These are phyloP conservation scores for Drosera capensis DNA, from an alignment of 148 eudicot species.

Conservation along the genomic window DNA sequence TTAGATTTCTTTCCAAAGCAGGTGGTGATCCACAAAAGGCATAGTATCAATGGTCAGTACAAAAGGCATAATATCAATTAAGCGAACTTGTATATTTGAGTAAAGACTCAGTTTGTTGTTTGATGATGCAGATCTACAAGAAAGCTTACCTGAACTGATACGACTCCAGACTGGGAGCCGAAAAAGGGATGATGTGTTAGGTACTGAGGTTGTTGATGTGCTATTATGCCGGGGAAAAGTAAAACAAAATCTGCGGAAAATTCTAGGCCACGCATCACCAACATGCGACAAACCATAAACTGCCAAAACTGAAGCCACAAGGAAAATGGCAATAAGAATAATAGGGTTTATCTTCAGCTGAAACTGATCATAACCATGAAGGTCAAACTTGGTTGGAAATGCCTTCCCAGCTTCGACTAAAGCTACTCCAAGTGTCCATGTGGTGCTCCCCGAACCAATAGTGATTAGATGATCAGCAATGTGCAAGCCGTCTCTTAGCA, in stretches of 20 bases:
- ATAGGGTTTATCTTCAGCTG: constrained; percentile 58
- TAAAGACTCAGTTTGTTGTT: too few species aligned
- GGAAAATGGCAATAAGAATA: constrained; percentile 38
- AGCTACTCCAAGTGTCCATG: constrained; percentile 97
- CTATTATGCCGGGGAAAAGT: constrained; percentile 60
- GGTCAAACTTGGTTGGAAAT: constrained; percentile 29
- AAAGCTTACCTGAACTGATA: constrained; percentile 50
- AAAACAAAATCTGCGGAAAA: constrained; percentile 41
- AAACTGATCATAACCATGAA: constrained; percentile 36
- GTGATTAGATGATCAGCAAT: constrained; percentile 55
- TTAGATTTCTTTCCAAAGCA: too few species aligned
- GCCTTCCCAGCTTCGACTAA: constrained; percentile 88
- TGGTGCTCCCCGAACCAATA: constrained; percentile 89
- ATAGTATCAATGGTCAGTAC: too few species aligned
- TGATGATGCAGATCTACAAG: background rate
- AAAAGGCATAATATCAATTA: too few species aligned
- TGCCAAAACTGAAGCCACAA: constrained; percentile 37
- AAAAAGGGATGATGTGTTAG: constrained; percentile 55
- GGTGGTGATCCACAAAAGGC: too few species aligned
- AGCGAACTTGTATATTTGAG: too few species aligned
- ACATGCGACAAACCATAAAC: constrained; percentile 44
- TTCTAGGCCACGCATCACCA: constrained; percentile 47
- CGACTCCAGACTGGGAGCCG: constrained; percentile 67
- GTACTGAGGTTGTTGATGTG: constrained; percentile 38
- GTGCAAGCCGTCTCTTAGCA: constrained; percentile 86